These are phyloP conservation scores for Amesomyces nigricolor DNA, from an alignment of 2,329 filamentous ascomycete genomes.

Conservation along the genomic window DNA sequence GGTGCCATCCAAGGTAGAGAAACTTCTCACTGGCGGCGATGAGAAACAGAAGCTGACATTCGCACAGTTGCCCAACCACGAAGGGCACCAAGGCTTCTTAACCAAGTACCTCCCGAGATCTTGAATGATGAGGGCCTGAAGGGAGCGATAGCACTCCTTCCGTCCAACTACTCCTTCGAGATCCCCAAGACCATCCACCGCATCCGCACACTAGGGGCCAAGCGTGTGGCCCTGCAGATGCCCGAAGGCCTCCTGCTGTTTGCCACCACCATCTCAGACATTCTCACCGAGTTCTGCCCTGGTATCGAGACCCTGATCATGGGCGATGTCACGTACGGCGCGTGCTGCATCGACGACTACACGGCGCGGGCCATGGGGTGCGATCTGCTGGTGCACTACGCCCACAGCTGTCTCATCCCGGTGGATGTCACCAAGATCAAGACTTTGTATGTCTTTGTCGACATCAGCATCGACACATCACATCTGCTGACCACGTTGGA, in stretches of 20 bases:
- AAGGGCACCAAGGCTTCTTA: constrained; percentile 72
- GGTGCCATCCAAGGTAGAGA: constrained; percentile 61
- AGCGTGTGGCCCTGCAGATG: constrained; percentile 89
- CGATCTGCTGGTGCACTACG: constrained; percentile 92
- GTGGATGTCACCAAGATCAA: constrained; percentile 96
- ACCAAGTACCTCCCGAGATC: constrained; percentile 85
- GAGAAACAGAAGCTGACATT: constrained; percentile 10
- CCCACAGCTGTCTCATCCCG: constrained; percentile 92
- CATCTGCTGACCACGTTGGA: constrained; percentile 84
- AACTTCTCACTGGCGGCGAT: not conserved
- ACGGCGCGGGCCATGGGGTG: constrained; percentile 91
- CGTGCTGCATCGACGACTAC: constrained; percentile 98
- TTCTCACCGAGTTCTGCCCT: constrained; percentile 88
- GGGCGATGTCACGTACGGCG: constrained; percentile 98
- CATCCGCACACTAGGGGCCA: constrained; percentile 73
- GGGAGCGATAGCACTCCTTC: constrained; percentile 78
- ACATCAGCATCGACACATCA: constrained; percentile 88
- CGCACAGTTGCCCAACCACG: constrained; percentile 62
- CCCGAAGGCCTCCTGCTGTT: constrained; percentile 93
- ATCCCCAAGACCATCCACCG: constrained; percentile 97
- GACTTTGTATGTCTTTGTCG: constrained; percentile 95
- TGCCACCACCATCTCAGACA: constrained; percentile 95
- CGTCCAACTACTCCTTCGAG: constrained; percentile 97
- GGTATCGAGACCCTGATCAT: constrained; percentile 93
- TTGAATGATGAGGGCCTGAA: constrained; percentile 80